Conservation (phyloP, 2,329 filamentous ascomycete species). For the Dactylellina cionopaga region DNA sequence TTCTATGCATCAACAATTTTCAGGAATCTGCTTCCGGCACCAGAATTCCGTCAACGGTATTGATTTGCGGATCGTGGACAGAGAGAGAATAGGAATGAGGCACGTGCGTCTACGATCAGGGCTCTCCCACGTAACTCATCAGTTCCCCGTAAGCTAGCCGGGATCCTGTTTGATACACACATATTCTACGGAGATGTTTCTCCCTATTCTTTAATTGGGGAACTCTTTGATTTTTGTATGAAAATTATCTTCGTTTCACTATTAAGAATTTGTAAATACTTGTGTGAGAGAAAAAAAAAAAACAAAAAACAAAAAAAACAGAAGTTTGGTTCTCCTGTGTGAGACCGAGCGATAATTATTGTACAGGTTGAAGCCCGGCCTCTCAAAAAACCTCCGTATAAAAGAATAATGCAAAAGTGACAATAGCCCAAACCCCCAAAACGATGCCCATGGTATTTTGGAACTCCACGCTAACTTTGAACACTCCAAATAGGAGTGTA, state of each 20-base stretch:
- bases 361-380: constrained; percentile 30
- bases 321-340: not conserved
- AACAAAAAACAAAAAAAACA: constrained; percentile 1
- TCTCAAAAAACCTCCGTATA: constrained; percentile 25
- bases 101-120: constrained; percentile 33
- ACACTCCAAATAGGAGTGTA: constrained; percentile 14
- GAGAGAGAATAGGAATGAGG: not conserved
- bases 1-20: not conserved
- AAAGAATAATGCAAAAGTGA: constrained; percentile 9
- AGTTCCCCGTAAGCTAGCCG: constrained; percentile 6
- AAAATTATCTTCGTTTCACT: too few species aligned
- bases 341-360: constrained; percentile 22
- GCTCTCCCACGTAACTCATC: constrained; percentile 18
- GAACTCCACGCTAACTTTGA: constrained; percentile 49
- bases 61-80: not conserved
- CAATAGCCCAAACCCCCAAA: constrained; percentile 30
- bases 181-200: not conserved
- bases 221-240: not conserved
- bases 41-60: not conserved
- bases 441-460: constrained; percentile 52
- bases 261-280: too few species aligned
- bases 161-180: not conserved
- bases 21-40: constrained; percentile 29
- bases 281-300: too few species aligned
- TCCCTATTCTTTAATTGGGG: too few species aligned